Evolutionary conservation across 2,329 filamentous ascomycete genomes (phyloP), one percentile per base, ranked within the genome.

Genomic region (Juglanconis juglandina): DNA sequence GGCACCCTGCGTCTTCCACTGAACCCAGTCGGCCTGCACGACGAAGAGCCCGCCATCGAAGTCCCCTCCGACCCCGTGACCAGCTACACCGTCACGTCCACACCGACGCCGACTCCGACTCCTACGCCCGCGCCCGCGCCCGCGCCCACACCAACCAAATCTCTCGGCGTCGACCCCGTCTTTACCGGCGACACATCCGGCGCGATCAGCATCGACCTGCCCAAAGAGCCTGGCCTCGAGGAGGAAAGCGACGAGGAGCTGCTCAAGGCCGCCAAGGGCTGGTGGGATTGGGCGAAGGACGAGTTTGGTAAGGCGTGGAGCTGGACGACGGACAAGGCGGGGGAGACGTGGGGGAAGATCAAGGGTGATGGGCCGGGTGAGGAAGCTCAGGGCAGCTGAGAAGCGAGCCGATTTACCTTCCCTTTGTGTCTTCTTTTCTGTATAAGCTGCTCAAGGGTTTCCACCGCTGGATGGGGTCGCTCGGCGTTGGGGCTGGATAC

Each of bases 1-100:
- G 94, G 94, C 53, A 96, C 92, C 0, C 76, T 97, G 5, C 81
- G 87, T 10, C 80, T 94, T 11, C 90, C 90, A 0, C 75, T 94
- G 32, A 81, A 80, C 60, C 79, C 87, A 0, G 70, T 85, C 11
- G 89, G 88, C 4, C 70, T 84, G 2, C 90, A 93, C 69, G 78
- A 81, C 52, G 69, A 78, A 0, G 78, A 79, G 14, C 75, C 79
- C 2, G 73, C 72, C 2, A 71, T 79, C 0, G 77, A 82, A 24
- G 78, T 77, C n/a, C 84, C 81, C 0, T 71, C 72, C 1, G 86
- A 89, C 64, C 84, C 86, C 0, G 76, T 74, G 11, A 68, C 72
- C 13, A 64, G 69, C 3, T 67, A 69, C 64, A 64, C 65, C 7
- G 50, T 60, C n/a, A 57, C 48, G 5, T 24, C 62, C 14, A 58